phyloP scores from a whole-genome alignment of 1,284 basidiomycete species.

The Hortiboletus rubellus region DNA sequence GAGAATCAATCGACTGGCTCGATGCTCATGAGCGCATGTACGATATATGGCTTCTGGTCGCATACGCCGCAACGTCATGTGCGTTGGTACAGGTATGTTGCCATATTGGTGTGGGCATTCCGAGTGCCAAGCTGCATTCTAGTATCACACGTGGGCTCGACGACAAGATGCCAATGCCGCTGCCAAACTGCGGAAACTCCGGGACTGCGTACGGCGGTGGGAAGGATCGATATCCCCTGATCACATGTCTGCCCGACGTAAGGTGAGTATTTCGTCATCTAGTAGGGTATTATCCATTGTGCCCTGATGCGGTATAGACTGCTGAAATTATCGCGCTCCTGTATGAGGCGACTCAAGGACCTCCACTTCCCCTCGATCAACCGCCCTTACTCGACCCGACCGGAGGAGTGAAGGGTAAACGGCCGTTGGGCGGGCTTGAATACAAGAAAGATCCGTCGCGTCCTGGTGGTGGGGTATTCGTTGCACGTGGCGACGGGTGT shows the following conservation, averaged over 20 bases:
- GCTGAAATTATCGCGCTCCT: conserved; percentile 90
- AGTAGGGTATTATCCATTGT: conserved; percentile 23
- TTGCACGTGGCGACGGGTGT: conserved; percentile 57
- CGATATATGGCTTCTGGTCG: conserved; percentile 84
- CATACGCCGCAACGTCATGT: conserved; percentile 88
- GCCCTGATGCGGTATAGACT: conserved; percentile 55
- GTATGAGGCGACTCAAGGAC: conserved; percentile 86
- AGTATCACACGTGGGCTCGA: conserved; percentile 93
- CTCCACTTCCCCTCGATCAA: conserved; percentile 54
- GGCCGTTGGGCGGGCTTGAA: conserved; percentile 54
- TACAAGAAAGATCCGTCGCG: conserved; percentile 74
- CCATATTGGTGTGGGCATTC: conserved; percentile 2
- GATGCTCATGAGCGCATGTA: conserved; percentile 78
- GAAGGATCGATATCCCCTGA: conserved; percentile 77
- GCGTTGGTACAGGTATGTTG: conserved; percentile 83
- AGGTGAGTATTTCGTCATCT: conserved; percentile 50
- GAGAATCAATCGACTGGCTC: conserved; percentile 88
- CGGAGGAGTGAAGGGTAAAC: conserved; percentile 63
- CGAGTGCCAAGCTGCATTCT: conserved; percentile 16
- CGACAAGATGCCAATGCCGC: conserved; percentile 76
- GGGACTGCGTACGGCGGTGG: conserved; percentile 83
- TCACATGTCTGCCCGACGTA: conserved; percentile 89
- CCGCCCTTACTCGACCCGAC: conserved; percentile 70
- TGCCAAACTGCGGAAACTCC: conserved; percentile 72
- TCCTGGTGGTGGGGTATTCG: conserved; percentile 83